A percentile compares a stretch with the other conserved stretches of the same genome.
Evolutionary conservation across 768 basidiomycete species (phyloP).

Genomic region (Tubosaeta sp.): DNA sequence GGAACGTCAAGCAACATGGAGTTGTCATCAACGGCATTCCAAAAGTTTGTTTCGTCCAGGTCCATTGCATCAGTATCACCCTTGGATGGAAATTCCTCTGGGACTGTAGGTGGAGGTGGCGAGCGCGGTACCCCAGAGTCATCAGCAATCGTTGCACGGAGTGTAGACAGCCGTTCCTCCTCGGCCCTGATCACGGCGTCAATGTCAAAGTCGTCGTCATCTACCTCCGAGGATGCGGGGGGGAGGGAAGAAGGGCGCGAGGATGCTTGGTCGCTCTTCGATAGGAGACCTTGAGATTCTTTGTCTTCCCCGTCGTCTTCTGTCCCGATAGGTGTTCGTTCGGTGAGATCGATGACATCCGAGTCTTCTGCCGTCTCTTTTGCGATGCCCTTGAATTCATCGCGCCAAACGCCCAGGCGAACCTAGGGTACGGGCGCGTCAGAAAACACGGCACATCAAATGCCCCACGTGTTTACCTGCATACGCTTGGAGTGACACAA

Average conservation of each 20-base stretch:
- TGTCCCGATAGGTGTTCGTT: constrained; percentile 23
- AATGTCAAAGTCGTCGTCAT: constrained; percentile 48
- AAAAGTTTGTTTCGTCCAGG: constrained; percentile 39
- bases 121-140: neutral
- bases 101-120: constrained; percentile 1
- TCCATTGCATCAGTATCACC: constrained; percentile 16
- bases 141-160: constrained; percentile 12
- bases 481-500: constrained; percentile 83
- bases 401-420: constrained; percentile 70
- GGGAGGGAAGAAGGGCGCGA: constrained; percentile 39
- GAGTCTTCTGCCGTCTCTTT: constrained; percentile 29
- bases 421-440: constrained; percentile 41
- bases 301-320: constrained; percentile 20
- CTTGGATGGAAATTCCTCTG: constrained; percentile 7
- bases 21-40: constrained; percentile 26
- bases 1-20: constrained; percentile 2
- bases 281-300: constrained; percentile 4
- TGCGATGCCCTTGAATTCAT: constrained; percentile 52
- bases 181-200: constrained; percentile 49
- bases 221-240: constrained; percentile 37
- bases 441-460: neutral
- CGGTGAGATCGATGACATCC: constrained; percentile 31
- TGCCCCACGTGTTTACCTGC: constrained; percentile 50
- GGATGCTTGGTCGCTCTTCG: constrained; percentile 27
- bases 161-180: constrained; percentile 31